phyloP scores from a whole-genome alignment of 164 flowering plant species.

The Vitis labrusca region DNA sequence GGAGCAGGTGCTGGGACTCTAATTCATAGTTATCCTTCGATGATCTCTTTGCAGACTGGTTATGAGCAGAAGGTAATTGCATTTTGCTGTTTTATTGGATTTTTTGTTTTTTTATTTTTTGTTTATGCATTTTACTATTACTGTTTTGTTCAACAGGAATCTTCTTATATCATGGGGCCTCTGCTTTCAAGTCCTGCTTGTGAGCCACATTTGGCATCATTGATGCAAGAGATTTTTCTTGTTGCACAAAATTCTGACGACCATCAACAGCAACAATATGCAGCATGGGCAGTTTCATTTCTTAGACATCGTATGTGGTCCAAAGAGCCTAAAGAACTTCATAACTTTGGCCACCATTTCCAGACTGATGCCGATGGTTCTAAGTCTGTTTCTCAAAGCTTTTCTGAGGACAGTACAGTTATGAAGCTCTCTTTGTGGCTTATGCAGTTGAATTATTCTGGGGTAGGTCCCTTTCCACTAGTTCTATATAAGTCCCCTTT shows the following conservation, averaged over 20 bases:
- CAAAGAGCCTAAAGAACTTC: constrained; percentile 48
- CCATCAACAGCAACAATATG: constrained; percentile 65
- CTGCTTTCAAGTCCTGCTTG: constrained; percentile 54
- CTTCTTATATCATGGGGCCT: constrained; percentile 57
- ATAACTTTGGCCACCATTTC: constrained; percentile 16
- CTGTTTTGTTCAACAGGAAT: constrained; percentile 41
- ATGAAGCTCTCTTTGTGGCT: constrained; percentile 78
- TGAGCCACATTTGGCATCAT: constrained; percentile 50
- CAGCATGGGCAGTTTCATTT: constrained; percentile 91
- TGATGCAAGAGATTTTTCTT: constrained; percentile 87
- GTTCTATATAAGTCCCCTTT: not conserved
- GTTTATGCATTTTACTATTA: not conserved
- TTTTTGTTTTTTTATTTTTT: not conserved
- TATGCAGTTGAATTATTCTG: constrained; percentile 43
- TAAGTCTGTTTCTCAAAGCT: constrained; percentile 41
- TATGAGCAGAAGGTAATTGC: constrained; percentile 47
- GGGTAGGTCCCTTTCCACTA: constrained; percentile 35
- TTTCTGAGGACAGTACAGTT: constrained; percentile 67
- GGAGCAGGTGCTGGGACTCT: constrained; percentile 79
- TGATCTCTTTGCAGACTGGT: constrained; percentile 19
- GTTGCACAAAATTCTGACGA: constrained; percentile 72
- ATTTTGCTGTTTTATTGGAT: not conserved
- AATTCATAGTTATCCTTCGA: constrained; percentile 18
- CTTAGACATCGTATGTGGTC: constrained; percentile 63
- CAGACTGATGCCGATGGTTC: constrained; percentile 23